Conservation (phyloP, 208 protist genomes). For the Leishmania braziliensis region DNA sequence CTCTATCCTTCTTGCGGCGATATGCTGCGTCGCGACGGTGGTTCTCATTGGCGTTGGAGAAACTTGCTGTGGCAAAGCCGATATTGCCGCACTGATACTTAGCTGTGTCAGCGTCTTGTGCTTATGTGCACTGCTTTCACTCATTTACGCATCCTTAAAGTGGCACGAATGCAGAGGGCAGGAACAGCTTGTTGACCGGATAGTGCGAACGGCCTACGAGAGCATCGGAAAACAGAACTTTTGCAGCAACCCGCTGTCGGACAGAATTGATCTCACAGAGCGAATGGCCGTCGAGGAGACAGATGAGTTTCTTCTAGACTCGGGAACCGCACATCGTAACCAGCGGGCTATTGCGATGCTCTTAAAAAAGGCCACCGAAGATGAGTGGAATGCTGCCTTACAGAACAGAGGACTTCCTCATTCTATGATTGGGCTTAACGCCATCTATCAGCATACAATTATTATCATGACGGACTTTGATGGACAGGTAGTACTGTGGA, state of each 20-base stretch:
- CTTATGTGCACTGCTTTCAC: slow-evolving; percentile 25
- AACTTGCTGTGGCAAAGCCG: slow-evolving; percentile 11
- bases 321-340: slow-evolving; percentile 29
- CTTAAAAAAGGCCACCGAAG: slow-evolving; percentile 49
- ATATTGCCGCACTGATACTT: slow-evolving; percentile 27
- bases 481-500: slow-evolving; percentile 57
- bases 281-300: slow-evolving; percentile 4
- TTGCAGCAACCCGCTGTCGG: slow-evolving; percentile 21
- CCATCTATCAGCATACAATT: slow-evolving; percentile 46
- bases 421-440: slow-evolving; percentile 37
- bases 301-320: slow-evolving; percentile 30
- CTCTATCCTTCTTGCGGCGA: slow-evolving; percentile 14
- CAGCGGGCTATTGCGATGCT: slow-evolving; percentile 36
- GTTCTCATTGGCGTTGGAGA: slow-evolving; percentile 18
- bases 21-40: slow-evolving; percentile 20
- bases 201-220: slow-evolving; percentile 6
- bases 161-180: background rate
- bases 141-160: slow-evolving; percentile 18
- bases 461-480: slow-evolving; percentile 56
- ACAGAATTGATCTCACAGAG: slow-evolving; percentile 13
- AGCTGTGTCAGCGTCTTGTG: slow-evolving; percentile 18
- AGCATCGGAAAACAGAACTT: slow-evolving; percentile 5
- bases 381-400: slow-evolving; percentile 47
- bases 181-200: slow-evolving; percentile 10
- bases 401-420: slow-evolving; percentile 36